Conservation (phyloP, 176 grass and related monocot genomes). For the Thalia dealbata region DNA sequence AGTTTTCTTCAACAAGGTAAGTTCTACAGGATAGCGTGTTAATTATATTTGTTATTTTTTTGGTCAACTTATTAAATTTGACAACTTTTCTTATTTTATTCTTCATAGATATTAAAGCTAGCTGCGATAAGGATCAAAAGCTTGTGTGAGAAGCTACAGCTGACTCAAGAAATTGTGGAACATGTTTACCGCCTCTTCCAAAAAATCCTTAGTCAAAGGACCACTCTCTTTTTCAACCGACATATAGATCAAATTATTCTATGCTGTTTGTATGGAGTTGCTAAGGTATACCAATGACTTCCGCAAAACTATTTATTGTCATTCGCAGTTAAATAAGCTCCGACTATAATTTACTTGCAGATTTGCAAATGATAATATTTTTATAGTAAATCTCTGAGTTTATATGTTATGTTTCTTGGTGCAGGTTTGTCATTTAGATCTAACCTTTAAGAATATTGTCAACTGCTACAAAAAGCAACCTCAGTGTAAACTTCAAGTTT, state of each 20-base stretch:
- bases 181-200: slow-evolving; percentile 61
- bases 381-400: slow-evolving; percentile 22
- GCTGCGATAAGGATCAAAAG: slow-evolving; percentile 89
- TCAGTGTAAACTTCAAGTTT: slow-evolving; percentile 74
- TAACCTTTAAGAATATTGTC: slow-evolving; percentile 71
- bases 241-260: slow-evolving; percentile 89
- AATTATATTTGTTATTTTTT: slow-evolving; percentile 17
- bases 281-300: slow-evolving; percentile 48
- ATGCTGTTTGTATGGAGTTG: slow-evolving; percentile 88
- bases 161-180: slow-evolving; percentile 50
- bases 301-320: slow-evolving; percentile 14
- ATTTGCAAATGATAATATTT: not conserved
- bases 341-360: not conserved
- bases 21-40: slow-evolving; percentile 13
- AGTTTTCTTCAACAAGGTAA: slow-evolving; percentile 81
- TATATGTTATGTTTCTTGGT: slow-evolving; percentile 25
- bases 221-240: slow-evolving; percentile 78
- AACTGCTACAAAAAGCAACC: slow-evolving; percentile 68
- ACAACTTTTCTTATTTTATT: slow-evolving; percentile 9
- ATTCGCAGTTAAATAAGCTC: not conserved
- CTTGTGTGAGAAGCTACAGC: slow-evolving; percentile 65
- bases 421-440: slow-evolving; percentile 48
- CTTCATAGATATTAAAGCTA: slow-evolving; percentile 73
- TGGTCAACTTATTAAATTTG: not conserved
- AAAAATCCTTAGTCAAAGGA: slow-evolving; percentile 62